Base-by-base conservation (phyloP, 23 red algal species). In the Gracilaria domingensis region DNA sequence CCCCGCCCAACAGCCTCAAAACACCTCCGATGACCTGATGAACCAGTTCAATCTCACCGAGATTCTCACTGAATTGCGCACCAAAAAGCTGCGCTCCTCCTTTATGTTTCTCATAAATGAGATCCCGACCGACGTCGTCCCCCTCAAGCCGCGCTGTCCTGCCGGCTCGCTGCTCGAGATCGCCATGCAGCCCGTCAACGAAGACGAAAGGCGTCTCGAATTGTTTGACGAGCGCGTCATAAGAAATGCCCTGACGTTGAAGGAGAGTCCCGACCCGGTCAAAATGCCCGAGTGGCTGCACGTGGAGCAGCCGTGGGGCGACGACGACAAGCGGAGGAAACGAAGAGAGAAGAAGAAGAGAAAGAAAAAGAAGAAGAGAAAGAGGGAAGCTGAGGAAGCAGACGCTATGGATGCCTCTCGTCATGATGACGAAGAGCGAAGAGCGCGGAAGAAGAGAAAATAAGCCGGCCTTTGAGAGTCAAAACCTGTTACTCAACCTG, bases 321-420 rank as follows among this genome's bases (percentile, higher is more conserved):
- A 87, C 40, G 83, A 82, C 36, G 92, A 94, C 45, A 25, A 48
- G 25, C 50, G 47, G 12, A 87, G 80, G 47, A 76, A 71, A 47
- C 49, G 84, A 9, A 80, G 61, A 49, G 84, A 94, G 21, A 88
- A 81, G 83, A 80, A 75, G 50, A 87, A 88, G 74, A 87, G 83
- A 36, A 87, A 83, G 84, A 86, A 87, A 49, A 87, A 88, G 75
- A 94, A 94, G 84, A 87, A 88, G 72, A 51, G 92, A 33, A 87
- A 80, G 64, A 58, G 82, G 59, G 83, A 83, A 9, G 47, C 71
- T 13, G 92, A 80, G 1, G 92, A 82, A 21, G 92, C n/a, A 12
- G 91, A 70, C 44, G 82, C 51, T 32, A 34, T 66, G 6, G 87
- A 80, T 25, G 30, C 23, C 20, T 33, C 53, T 26, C 35, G 48